Percentiles rank a stretch among this genome's conserved stretches.
Conservation (phyloP, 2,329 filamentous ascomycete genomes). For the Sporothrix brasiliensis region DNA sequence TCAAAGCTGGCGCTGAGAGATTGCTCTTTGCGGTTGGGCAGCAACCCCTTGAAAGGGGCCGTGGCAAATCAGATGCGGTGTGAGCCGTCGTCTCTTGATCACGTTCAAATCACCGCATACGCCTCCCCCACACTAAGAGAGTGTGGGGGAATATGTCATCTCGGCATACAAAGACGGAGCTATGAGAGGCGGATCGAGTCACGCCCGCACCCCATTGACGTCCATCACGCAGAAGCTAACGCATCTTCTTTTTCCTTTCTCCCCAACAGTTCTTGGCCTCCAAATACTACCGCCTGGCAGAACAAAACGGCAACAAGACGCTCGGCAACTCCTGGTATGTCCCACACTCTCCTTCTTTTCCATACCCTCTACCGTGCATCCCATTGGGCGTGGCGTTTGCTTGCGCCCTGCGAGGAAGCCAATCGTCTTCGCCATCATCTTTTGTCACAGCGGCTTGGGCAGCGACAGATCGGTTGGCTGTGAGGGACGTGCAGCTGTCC, state of each 20-base stretch:
- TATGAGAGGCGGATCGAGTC: not conserved
- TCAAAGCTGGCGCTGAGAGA: not conserved
- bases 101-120: not conserved
- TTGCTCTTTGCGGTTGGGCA: not conserved
- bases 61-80: not conserved
- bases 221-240: slow-evolving; percentile 49
- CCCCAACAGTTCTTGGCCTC: slow-evolving; percentile 70
- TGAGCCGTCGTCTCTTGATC: slow-evolving; percentile 2
- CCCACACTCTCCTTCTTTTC: slow-evolving; percentile 38
- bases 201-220: not conserved
- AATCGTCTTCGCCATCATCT: too few relatives aligned
- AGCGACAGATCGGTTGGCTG: slow-evolving; percentile 43
- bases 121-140: slow-evolving; percentile 4
- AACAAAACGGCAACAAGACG: slow-evolving; percentile 84
- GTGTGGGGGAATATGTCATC: not conserved
- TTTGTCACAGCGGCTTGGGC: slow-evolving; percentile 42
- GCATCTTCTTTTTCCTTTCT: slow-evolving; percentile 32
- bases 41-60: not conserved
- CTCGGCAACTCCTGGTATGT: slow-evolving; percentile 95
- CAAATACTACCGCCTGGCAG: slow-evolving; percentile 88
- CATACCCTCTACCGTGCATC: slow-evolving; percentile 28
- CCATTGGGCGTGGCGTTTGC: slow-evolving; percentile 2
- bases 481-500: slow-evolving; percentile 28
- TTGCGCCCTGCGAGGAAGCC: not conserved
- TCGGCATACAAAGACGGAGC: not conserved